Percentiles rank a stretch among this genome's conserved stretches.
These are phyloP conservation scores for Furcasterigmium furcatum DNA, from an alignment of 2,329 filamentous ascomycete genomes.

Conservation along the genomic window DNA sequence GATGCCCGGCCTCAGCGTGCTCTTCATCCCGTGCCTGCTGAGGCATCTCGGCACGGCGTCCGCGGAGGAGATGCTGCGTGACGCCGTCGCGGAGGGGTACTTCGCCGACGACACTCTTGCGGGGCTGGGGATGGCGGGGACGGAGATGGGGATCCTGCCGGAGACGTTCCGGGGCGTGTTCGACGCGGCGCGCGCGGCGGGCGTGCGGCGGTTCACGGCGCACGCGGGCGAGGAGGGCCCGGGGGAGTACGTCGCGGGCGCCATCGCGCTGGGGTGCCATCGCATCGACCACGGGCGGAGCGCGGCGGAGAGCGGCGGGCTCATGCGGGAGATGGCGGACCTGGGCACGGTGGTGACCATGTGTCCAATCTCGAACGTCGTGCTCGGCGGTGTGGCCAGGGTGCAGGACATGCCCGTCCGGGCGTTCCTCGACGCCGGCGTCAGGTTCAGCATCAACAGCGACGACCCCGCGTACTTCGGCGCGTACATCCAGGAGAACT, in stretches of 20 bases:
- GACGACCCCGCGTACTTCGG: slow-evolving; percentile 74
- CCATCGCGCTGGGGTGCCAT: slow-evolving; percentile 60
- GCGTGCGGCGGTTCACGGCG: slow-evolving; percentile 61
- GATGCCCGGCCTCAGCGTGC: slow-evolving; percentile 59
- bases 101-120: slow-evolving; percentile 48
- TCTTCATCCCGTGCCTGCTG: slow-evolving; percentile 69
- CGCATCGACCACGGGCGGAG: slow-evolving; percentile 76
- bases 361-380: slow-evolving; percentile 26
- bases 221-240: slow-evolving; percentile 77
- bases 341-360: slow-evolving; percentile 45
- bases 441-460: slow-evolving; percentile 69
- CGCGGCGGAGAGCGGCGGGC: slow-evolving; percentile 53
- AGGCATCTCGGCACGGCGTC: slow-evolving; percentile 60
- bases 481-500: slow-evolving; percentile 72
- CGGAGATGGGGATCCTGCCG: slow-evolving; percentile 52
- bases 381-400: slow-evolving; percentile 29
- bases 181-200: slow-evolving; percentile 37
- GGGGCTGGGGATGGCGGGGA: slow-evolving; percentile 65
- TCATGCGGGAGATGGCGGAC: slow-evolving; percentile 56
- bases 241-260: slow-evolving; percentile 60
- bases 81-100: slow-evolving; percentile 8
- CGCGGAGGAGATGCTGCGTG: slow-evolving; percentile 23
- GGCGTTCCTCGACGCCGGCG: slow-evolving; percentile 55
- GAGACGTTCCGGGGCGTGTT: slow-evolving; percentile 52
- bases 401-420: slow-evolving; percentile 48